These are phyloP conservation scores for Teratosphaeria gauchensis DNA, from an alignment of 2,329 filamentous ascomycete species.

Conservation along the genomic window DNA sequence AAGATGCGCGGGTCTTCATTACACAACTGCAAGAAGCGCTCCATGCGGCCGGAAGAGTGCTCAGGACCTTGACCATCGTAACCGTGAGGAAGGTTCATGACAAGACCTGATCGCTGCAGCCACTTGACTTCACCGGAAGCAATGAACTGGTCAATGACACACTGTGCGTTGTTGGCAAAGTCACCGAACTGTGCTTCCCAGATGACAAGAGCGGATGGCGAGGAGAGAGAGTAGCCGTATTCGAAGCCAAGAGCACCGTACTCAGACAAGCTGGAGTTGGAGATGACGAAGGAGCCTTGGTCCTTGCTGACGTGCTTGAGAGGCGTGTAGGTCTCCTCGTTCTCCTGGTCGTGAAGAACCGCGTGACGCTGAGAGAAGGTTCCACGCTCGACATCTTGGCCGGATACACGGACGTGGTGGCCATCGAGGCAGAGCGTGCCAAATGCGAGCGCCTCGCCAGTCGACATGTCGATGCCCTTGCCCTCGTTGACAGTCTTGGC, in stretches of 20 bases:
- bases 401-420: constrained; percentile 93
- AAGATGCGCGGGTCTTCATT: constrained; percentile 95
- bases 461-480: constrained; percentile 94
- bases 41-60: constrained; percentile 93
- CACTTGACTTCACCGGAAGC: constrained; percentile 97
- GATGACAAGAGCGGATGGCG: constrained; percentile 93
- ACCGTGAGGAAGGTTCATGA: constrained; percentile 92
- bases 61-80: constrained; percentile 98
- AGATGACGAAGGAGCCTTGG: constrained; percentile 92
- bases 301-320: constrained; percentile 81
- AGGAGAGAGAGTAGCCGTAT: constrained; percentile 95
- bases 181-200: constrained; percentile 99
- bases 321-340: constrained; percentile 83
- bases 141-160: constrained; percentile 97
- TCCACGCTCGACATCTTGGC: constrained; percentile 98
- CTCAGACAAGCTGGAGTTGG: constrained; percentile 80
- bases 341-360: constrained; percentile 96
- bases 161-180: constrained; percentile 98
- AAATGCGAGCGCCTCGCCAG: constrained; percentile 90
- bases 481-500: constrained; percentile 89
- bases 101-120: constrained; percentile 93
- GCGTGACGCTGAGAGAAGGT: constrained; percentile 98
- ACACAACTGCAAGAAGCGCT: constrained; percentile 92
- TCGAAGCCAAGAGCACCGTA: constrained; percentile 82
- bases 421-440: constrained; percentile 85